phyloP scores from a whole-genome alignment of 2,329 filamentous ascomycete species.

The Sordariomycetes sp. region DNA sequence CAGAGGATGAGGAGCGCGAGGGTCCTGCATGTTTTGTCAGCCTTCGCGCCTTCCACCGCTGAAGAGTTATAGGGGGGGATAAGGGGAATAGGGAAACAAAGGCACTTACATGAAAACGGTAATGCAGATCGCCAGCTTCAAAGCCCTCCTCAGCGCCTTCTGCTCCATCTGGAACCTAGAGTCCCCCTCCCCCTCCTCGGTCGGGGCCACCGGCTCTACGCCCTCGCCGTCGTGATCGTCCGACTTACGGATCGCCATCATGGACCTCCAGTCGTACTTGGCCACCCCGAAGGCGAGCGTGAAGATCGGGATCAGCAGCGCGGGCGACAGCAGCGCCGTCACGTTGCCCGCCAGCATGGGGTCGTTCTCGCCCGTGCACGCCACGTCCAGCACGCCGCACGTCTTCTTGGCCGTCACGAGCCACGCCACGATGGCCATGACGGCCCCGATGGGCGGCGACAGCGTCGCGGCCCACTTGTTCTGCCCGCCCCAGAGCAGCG shows the following conservation, averaged over 20 bases:
- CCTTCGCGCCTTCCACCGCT: background rate
- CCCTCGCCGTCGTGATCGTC: conserved; percentile 60
- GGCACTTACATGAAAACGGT: conserved; percentile 34
- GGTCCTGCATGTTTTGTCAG: conserved; percentile 28
- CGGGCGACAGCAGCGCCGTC: conserved; percentile 65
- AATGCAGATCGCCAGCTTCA: conserved; percentile 30
- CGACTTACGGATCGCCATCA: conserved; percentile 66
- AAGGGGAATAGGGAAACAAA: conserved; percentile 23
- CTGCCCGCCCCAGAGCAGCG: conserved; percentile 71
- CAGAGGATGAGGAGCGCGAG: conserved; percentile 68
- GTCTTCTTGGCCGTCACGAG: conserved; percentile 62
- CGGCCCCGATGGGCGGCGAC: conserved; percentile 56
- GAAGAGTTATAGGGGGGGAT: no score
- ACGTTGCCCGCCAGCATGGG: conserved; percentile 87
- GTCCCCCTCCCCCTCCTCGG: conserved; percentile 23
- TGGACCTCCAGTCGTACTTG: conserved; percentile 78
- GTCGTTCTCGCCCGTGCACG: conserved; percentile 69
- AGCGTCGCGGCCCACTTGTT: conserved; percentile 61
- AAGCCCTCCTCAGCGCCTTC: conserved; percentile 39
- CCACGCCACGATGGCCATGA: conserved; percentile 61
- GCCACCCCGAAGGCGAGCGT: conserved; percentile 49
- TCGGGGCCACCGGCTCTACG: conserved; percentile 52
- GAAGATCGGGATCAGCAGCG: conserved; percentile 66
- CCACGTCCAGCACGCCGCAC: conserved; percentile 58
- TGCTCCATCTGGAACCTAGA: conserved; percentile 32